Percentiles rank a stretch among this genome's conserved stretches.
Conservation (phyloP, 1,284 basidiomycete genomes). For the Microbotryomycetes sp. region DNA sequence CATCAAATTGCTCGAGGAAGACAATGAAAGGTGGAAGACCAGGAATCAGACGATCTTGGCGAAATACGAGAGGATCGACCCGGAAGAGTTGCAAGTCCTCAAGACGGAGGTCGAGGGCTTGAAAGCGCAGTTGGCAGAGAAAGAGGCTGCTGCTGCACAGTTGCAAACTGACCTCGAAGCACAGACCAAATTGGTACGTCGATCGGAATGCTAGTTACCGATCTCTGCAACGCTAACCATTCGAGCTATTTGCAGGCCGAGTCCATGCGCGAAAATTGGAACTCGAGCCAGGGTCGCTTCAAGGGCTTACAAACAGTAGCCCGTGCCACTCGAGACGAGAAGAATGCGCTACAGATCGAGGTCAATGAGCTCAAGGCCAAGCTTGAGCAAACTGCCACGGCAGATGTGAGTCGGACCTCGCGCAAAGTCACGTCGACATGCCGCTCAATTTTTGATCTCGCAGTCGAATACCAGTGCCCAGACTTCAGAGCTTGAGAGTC, state of each 20-base stretch:
- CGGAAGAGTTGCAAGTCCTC: conserved; percentile 71
- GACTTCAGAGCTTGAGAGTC: conserved; percentile 35
- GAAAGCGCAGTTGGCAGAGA: conserved; percentile 37
- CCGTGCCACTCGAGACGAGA: conserved; percentile 41
- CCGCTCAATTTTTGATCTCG: conserved; percentile 27
- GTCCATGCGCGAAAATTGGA: conserved; percentile 21
- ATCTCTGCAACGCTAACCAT: conserved; percentile 18
- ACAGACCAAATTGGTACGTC: conserved; percentile 32
- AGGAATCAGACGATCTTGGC: conserved; percentile 70
- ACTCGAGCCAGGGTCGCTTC: conserved; percentile 28
- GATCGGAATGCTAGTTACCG: conserved; percentile 11
- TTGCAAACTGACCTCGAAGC: conserved; percentile 44
- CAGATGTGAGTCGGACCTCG: conserved; percentile 37
- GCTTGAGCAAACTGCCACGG: conserved; percentile 39
- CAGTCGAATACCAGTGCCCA: conserved; percentile 30
- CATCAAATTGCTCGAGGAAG: conserved; percentile 64
- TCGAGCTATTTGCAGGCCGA: conserved; percentile 6
- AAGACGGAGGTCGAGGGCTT: conserved; percentile 62
- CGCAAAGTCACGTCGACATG: conserved; percentile 41
- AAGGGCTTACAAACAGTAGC: conserved; percentile 44
- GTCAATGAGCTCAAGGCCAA: conserved; percentile 22
- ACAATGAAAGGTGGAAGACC: conserved; percentile 75
- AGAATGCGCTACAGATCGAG: conserved; percentile 28
- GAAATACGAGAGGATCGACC: conserved; percentile 85
- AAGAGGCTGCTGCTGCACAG: conserved; percentile 38